A percentile compares a stretch with the other conserved stretches of the same genome.
These are phyloP conservation scores for Apiotrichum laibachii DNA, from an alignment of 1,284 basidiomycete genomes.

Conservation along the genomic window DNA sequence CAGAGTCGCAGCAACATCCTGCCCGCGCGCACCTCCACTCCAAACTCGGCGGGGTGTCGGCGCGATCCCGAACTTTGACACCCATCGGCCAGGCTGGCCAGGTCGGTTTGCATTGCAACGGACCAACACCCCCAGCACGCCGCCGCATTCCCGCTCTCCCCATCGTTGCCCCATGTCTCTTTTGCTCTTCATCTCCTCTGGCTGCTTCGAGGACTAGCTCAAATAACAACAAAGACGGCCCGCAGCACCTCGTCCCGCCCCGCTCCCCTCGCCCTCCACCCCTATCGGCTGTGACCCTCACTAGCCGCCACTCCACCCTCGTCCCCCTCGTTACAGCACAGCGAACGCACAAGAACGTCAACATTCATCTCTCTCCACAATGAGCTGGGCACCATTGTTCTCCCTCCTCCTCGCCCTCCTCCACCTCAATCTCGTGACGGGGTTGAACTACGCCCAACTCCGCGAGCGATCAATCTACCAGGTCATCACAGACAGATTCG, in stretches of 20 bases:
- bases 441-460: conserved; percentile 35
- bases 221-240: not conserved
- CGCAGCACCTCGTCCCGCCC: not conserved
- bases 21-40: not conserved
- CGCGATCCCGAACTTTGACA: not conserved
- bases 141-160: no score
- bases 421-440: conserved; percentile 27
- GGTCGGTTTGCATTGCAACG: not conserved
- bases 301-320: no score
- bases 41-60: not conserved
- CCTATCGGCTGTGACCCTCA: no score
- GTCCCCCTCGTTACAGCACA: no score
- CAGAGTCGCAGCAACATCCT: no score
- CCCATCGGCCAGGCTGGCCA: not conserved
- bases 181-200: no score
- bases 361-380: no score
- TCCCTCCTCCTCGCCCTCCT: conserved; percentile 1
- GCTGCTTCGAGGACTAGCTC: no score
- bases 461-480: conserved; percentile 50
- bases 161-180: no score
- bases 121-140: no score
- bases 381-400: conserved; percentile 6
- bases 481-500: conserved; percentile 49
- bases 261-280: no score
- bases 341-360: no score